These are phyloP conservation scores for Tuber indicum DNA, from an alignment of 495 filamentous ascomycete species.

Conservation along the genomic window DNA sequence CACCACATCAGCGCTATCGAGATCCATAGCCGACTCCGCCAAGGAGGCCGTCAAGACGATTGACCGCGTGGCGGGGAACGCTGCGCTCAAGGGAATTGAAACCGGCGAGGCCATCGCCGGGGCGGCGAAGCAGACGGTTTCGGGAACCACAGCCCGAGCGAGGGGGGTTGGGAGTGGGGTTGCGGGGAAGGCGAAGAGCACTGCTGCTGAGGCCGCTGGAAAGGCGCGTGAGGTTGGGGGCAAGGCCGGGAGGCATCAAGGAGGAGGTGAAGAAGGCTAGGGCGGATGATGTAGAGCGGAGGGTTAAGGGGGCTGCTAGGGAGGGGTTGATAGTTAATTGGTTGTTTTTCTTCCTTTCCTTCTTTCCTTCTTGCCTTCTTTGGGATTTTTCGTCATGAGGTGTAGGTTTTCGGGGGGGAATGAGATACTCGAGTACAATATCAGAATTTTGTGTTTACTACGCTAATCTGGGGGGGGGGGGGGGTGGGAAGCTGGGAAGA, in stretches of 20 bases:
- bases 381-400: background rate
- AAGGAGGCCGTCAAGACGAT: conserved; percentile 27
- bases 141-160: conserved; percentile 11
- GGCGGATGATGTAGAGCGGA: background rate
- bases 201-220: background rate
- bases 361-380: background rate
- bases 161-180: conserved; percentile 24
- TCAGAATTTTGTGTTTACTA: background rate
- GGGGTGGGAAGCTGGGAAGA: background rate
- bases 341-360: background rate
- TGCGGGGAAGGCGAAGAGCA: conserved; percentile 31
- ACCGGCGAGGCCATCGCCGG: conserved; percentile 27
- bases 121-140: conserved; percentile 8
- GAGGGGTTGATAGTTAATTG: background rate
- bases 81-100: conserved; percentile 40
- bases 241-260: conserved; percentile 19
- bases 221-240: conserved; percentile 25
- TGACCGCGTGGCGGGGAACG: conserved; percentile 28
- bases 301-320: background rate
- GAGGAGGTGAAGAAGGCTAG: conserved; percentile 15
- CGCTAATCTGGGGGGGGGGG: background rate
- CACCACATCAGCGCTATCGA: conserved; percentile 7
- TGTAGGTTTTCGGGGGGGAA: background rate
- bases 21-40: conserved; percentile 20
- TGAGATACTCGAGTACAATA: background rate